Base-by-base conservation (phyloP, 805 yeast species). In the Nakazawaea anatomiae region DNA sequence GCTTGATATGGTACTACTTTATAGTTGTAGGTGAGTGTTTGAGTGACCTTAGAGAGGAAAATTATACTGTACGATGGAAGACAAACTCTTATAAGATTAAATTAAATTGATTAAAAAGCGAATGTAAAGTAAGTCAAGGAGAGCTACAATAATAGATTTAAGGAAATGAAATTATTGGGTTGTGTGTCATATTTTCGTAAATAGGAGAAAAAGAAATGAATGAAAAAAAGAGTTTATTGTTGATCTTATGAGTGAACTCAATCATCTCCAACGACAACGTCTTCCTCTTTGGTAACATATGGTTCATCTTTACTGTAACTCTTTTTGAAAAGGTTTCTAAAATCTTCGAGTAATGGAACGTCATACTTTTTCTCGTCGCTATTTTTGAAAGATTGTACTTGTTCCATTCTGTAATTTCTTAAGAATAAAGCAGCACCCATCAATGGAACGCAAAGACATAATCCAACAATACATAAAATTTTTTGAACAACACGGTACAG, bases 401-500 rank as follows among this genome's bases (percentile, higher is more conserved):
- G 63, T 11, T 52, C 64, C 44, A 82, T 67, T 53, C 66, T 69
- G 55, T 77, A 79, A 60, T 84, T 79, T 62, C 84, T 75, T 56
- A 82, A 69, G 55, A 77, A 66, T 47, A 82, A 62, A 0, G 82
- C 71, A 39, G 69, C 64, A 12, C 64, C 55, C 10, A 84, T 58
- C 59, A 83, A 67, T 25, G 84, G 80, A 48, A 77, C 72, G 62
- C 80, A 73, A 60, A 85, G 72, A 48, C 78, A 73, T 29, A 74
- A 54, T 28, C 85, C 87, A 34, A 79, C 76, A 48, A 76, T 72
- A 51, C 82, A 74, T 62, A 83, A 76, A 50, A 80, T 61, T 58
- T 74, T 72, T 65, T 85, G 91, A 46, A 82, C 74, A 51, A 80
- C 68, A 52, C 75, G 75, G 63, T 85, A 86, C 2, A 87, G 76